Evolutionary conservation across 352 stramenopile genomes (phyloP).

Genomic region (Globisporangium perplexum): DNA sequence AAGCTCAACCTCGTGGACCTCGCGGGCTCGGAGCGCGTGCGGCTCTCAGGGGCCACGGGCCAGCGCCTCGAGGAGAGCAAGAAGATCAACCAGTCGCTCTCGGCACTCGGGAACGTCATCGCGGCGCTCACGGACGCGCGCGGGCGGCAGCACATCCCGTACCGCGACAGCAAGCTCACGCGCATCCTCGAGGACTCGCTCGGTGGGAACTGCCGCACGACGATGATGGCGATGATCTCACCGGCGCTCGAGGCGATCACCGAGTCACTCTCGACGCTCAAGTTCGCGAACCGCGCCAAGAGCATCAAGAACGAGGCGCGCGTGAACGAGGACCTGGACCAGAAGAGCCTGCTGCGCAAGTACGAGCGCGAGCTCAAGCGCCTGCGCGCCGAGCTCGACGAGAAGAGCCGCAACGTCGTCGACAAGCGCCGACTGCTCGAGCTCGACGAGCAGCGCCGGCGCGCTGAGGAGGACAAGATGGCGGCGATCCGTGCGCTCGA

Average conservation of each 20-base stretch:
- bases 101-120: constrained; percentile 89
- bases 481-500: constrained; percentile 90
- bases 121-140: constrained; percentile 84
- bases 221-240: constrained; percentile 96
- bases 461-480: constrained; percentile 94
- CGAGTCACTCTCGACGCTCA: constrained; percentile 91
- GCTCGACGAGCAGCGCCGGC: constrained; percentile 81
- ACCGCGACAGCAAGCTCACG: constrained; percentile 93
- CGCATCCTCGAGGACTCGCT: constrained; percentile 87
- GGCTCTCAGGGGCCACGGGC: constrained; percentile 81
- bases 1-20: constrained; percentile 94
- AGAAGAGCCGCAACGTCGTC: constrained; percentile 91
- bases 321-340: constrained; percentile 92
- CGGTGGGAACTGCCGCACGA: constrained; percentile 93
- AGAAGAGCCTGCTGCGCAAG: constrained; percentile 91
- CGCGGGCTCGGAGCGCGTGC: constrained; percentile 87
- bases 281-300: constrained; percentile 92
- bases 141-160: constrained; percentile 89
- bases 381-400: constrained; percentile 88
- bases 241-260: constrained; percentile 86
- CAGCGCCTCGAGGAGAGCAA: constrained; percentile 89
- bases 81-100: constrained; percentile 93
- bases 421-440: constrained; percentile 91
- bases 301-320: constrained; percentile 89
- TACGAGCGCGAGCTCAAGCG: constrained; percentile 95